Evolutionary conservation across 371 early-diverging fungal genomes (phyloP).

Genomic region (Batrachochytrium dendrobatidis): DNA sequence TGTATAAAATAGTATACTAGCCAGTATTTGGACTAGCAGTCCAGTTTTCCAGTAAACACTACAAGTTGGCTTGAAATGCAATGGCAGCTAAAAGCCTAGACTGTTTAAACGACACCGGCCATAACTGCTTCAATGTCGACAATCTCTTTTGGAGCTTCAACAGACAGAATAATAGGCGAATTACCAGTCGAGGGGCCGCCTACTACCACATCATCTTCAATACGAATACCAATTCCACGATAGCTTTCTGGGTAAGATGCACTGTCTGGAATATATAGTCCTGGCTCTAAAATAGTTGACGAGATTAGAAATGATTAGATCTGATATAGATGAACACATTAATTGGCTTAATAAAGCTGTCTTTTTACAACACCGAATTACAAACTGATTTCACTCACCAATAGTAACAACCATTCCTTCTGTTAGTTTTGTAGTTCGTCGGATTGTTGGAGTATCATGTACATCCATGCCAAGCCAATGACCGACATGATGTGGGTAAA

Average conservation of each 20-base stretch:
- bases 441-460: slow-evolving; percentile 76
- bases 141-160: slow-evolving; percentile 77
- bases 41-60: too few relatives aligned
- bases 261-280: slow-evolving; percentile 77
- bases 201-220: slow-evolving; percentile 90
- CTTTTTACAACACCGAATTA: neutral
- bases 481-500: slow-evolving; percentile 92
- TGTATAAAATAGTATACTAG: too few relatives aligned
- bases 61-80: too few relatives aligned
- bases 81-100: neutral
- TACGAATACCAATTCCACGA: slow-evolving; percentile 89
- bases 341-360: neutral
- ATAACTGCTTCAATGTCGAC: slow-evolving; percentile 74
- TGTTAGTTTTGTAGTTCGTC: slow-evolving; percentile 60
- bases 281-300: slow-evolving; percentile 64
- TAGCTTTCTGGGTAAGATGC: slow-evolving; percentile 68
- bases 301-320: neutral
- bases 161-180: slow-evolving; percentile 60
- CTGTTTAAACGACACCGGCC: slow-evolving; percentile 18
- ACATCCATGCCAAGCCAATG: slow-evolving; percentile 94
- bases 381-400: slow-evolving; percentile 27
- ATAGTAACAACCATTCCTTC: slow-evolving; percentile 89
- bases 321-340: neutral
- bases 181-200: slow-evolving; percentile 45
- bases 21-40: too few relatives aligned